Evolutionary conservation across 2,329 filamentous ascomycete genomes (phyloP).

Genomic region (Trichoderma sp.): DNA sequence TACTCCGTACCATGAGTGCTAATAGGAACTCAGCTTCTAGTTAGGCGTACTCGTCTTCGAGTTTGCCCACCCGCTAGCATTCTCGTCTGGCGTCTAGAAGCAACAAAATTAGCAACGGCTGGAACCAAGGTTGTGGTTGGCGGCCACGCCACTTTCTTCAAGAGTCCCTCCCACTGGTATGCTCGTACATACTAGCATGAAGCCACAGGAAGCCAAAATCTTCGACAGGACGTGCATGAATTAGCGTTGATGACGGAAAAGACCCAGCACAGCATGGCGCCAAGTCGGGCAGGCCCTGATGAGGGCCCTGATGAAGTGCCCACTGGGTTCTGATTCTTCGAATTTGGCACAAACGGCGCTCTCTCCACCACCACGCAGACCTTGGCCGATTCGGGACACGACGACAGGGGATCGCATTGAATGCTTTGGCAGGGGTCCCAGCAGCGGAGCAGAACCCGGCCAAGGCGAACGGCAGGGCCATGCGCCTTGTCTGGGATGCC

Average conservation of each 20-base stretch:
- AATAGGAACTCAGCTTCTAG: not conserved
- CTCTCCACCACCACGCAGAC: constrained; percentile 13
- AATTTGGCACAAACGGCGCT: constrained; percentile 14
- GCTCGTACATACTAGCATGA: not conserved
- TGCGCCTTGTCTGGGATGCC: not conserved
- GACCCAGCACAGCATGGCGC: not conserved
- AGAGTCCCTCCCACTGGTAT: not conserved
- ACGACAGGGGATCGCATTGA: constrained; percentile 13
- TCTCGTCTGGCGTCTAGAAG: not conserved
- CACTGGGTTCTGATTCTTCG: not conserved
- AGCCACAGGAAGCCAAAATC: constrained; percentile 2
- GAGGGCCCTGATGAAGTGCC: not conserved
- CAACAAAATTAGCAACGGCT: not conserved
- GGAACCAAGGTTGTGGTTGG: not conserved
- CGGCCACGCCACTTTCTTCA: not conserved
- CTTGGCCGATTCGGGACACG: constrained; percentile 8
- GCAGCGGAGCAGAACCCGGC: constrained; percentile 13
- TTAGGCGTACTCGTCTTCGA: not conserved
- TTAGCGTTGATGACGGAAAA: constrained; percentile 9
- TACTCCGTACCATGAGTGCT: not conserved
- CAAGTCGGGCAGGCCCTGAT: constrained; percentile 5
- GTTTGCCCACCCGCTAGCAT: not conserved
- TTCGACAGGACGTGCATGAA: not conserved
- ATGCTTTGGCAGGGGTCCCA: not conserved
- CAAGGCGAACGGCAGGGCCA: constrained; percentile 12